Evolutionary conservation across 805 yeast genomes (phyloP).

Genomic region (Candida ponderosae): DNA sequence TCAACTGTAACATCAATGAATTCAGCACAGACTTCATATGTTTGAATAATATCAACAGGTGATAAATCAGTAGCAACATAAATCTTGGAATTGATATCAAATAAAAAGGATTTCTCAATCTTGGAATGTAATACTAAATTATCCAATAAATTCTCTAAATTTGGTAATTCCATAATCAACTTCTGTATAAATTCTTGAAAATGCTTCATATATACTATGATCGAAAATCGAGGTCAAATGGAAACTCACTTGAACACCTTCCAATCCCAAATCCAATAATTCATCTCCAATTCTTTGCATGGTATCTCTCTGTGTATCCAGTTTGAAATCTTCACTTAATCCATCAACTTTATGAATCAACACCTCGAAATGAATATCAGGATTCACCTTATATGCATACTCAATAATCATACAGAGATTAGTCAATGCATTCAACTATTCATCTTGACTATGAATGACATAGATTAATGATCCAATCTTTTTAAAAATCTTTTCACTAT

Average conservation of each 20-base stretch:
- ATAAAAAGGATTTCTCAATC: slow-evolving; percentile 87
- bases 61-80: slow-evolving; percentile 94
- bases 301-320: slow-evolving; percentile 93
- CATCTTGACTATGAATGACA: slow-evolving; percentile 94
- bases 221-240: slow-evolving; percentile 92
- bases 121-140: slow-evolving; percentile 81
- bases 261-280: slow-evolving; percentile 78
- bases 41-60: slow-evolving; percentile 91
- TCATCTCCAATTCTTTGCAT: slow-evolving; percentile 96
- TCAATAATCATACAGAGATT: slow-evolving; percentile 84
- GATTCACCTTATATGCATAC: slow-evolving; percentile 78
- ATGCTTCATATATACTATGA: slow-evolving; percentile 93
- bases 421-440: slow-evolving; percentile 84
- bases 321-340: slow-evolving; percentile 82
- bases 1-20: slow-evolving; percentile 93
- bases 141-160: slow-evolving; percentile 82
- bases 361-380: slow-evolving; percentile 82
- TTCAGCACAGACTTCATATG: slow-evolving; percentile 95
- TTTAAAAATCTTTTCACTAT: slow-evolving; percentile 66
- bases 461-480: slow-evolving; percentile 88
- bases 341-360: slow-evolving; percentile 96
- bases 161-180: slow-evolving; percentile 80
- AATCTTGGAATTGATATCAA: slow-evolving; percentile 87
- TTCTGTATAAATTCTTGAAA: slow-evolving; percentile 90
- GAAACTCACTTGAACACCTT: slow-evolving; percentile 85